Conservation (phyloP, 192 early-diverging fungal species). For the Kickxella alabastrina region DNA sequence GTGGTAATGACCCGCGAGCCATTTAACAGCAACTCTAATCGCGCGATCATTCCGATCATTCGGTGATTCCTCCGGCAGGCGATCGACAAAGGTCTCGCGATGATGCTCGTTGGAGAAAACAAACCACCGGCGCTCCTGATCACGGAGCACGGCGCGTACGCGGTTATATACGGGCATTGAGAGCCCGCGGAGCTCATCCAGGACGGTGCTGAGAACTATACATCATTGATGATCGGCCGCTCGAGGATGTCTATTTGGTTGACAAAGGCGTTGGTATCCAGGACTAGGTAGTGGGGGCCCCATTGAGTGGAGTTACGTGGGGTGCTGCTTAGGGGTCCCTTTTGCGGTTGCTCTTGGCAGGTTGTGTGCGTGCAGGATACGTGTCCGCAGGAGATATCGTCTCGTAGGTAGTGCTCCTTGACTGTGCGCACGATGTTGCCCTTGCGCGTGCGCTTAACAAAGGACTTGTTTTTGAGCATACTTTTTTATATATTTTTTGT, state of each 20-base stretch:
- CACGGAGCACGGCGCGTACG: slow-evolving; percentile 66
- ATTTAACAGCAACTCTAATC: slow-evolving; percentile 78
- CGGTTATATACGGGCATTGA: slow-evolving; percentile 78
- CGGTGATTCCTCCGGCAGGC: slow-evolving; percentile 71
- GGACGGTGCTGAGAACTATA: slow-evolving; percentile 93
- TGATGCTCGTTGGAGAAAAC: slow-evolving; percentile 97
- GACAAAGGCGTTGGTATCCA: slow-evolving; percentile 94
- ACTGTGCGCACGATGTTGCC: slow-evolving; percentile 91
- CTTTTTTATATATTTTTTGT: not conserved
- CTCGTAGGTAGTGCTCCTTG: slow-evolving; percentile 94
- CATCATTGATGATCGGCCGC: slow-evolving; percentile 79
- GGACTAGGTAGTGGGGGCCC: slow-evolving; percentile 74
- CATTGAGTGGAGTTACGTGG: slow-evolving; percentile 56
- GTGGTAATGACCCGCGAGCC: slow-evolving; percentile 78
- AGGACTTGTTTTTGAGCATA: slow-evolving; percentile 78
- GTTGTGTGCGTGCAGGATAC: slow-evolving; percentile 31
- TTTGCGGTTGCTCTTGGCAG: slow-evolving; percentile 23
- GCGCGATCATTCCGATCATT: slow-evolving; percentile 97
- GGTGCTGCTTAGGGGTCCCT: slow-evolving; percentile 40
- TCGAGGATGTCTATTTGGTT: slow-evolving; percentile 95
- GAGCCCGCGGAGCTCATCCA: slow-evolving; percentile 85
- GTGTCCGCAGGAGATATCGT: slow-evolving; percentile 83
- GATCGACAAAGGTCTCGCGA: slow-evolving; percentile 83
- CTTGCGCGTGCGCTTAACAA: slow-evolving; percentile 85
- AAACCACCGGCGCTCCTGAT: slow-evolving; percentile 75